Evolutionary conservation across 176 grass and related monocot genomes (phyloP), one percentile per base, ranked within the genome.

Genomic region (Eleusine coracana): DNA sequence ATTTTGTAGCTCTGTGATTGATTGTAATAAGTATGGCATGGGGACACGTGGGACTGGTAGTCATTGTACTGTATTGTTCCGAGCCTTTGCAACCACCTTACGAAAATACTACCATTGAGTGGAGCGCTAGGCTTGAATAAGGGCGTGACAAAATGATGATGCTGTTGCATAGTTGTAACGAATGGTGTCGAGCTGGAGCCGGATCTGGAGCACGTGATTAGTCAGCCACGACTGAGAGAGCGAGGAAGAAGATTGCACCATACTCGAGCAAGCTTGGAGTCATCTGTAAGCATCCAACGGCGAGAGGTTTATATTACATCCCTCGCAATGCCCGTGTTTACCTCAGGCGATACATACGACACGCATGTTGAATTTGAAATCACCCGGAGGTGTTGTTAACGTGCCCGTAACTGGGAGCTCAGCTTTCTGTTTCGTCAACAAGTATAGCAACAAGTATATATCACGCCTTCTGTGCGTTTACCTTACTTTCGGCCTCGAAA

Each of bases 141-240:
- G 6, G 17, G 41, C 27, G 21, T 66, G 60, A 66, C 27, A 78
- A 25, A 65, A 65, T 65, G 39, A 78, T 78, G 59, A 8, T 65
- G 41, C 31, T 34, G 31, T 34, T 34, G 31, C 31, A 34, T 34
- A 34, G 31, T 65, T n/a, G 48, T 21, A 0, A 66, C 25, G 61
- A 14, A 49, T 20, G 42, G 27, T 49, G 76, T 73, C 39, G 39
- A 63, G 38, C 14, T 17, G 44, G 0, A 46, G 8, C 18, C n/a
- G 42, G 36, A 37, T 15, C 44, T 38, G 28, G 9, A 66, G 61
- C 44, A 36, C 42, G 45, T 66, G 23, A 21, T 60, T 61, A 18
- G 60, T 78, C 76, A 66, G 29, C 5, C 27, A 50, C 10, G 27
- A 66, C 4, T n/a, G 28, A 37, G 76, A 4, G 76, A 17, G 14